Base-by-base conservation (phyloP, 2,329 filamentous ascomycete genomes). In the Penicillium verrucosum region DNA sequence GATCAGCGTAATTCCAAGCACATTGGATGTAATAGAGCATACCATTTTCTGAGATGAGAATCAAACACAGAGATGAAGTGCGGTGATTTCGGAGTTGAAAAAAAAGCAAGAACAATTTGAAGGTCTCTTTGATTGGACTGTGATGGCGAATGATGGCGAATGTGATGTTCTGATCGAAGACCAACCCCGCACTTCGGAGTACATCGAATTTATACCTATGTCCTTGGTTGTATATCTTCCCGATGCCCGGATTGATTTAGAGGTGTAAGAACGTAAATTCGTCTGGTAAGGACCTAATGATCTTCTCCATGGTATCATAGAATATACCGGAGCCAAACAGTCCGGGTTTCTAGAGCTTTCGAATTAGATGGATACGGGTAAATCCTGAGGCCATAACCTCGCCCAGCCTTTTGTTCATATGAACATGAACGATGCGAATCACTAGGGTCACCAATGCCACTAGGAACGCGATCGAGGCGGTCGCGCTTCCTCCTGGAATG, bases 401-500 rank as follows among this genome's bases (percentile, higher is more conserved):
- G 14, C 67, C 65, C 11, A 76, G 48, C 54, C 65, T 66, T 55
- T 60, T 69, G 30, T 77, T 77, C 65, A 75, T 73, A 10, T 61
- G 59, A 1, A 57, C 57, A 56, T 75, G 70, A 16, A 72, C 61
- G 0, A 71, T 50, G 12, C 75, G 68, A 46, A 75, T 66, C 1
- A 70, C 51, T 8, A 73, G 56, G 4, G 75, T 72, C 27, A 77
- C 23, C 1, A 66, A 38, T 0, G 71, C 72, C n/a, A 75, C 73
- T 3, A 72, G 12, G 6, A 75, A 43, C 18, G 70, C 71, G 27
- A 77, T 69, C 1, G 46, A 68, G 4, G 74, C 71, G 5, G 70
- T 75, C 3, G 73, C 73, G 48, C 59, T 68, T 0, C 72, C 72
- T 1, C 71, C 74, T 8, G 74, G 66, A 6, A 75, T 63, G 55